Evolutionary conservation across 1,139 yeast genomes (phyloP), one percentile per base, ranked within the genome.

Genomic region (Pneumocystis canis): DNA sequence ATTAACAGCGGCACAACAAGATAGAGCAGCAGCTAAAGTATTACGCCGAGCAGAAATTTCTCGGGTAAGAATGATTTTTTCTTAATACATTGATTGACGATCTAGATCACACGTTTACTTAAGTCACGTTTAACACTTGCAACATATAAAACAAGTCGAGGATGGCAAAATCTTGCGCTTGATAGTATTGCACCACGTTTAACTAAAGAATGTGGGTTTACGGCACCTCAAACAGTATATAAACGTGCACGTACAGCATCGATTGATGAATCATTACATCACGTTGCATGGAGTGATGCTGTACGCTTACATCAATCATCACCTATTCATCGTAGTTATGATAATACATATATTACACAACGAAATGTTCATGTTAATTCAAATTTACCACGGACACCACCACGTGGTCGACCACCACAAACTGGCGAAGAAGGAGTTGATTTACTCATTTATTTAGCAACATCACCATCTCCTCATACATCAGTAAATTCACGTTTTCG

Each of bases 371-470:
- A 25, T n/a, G n/a, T n/a, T n/a, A n/a, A 20, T 60, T 40, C 54
- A 9, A 47, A 31, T 25, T 31, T 31, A 1, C 54, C 54, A 1
- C 31, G 30, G 2, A 47, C 54, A 11, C 54, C 54, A 31, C 54
- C 54, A 47, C 60, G 9, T 63, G 61, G 3, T 58, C 64, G n/a
- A 57, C 62, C 64, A 3, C 64, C 64, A 14, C 64, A 60, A 2
- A n/a, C 39, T 6, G 54, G 65, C 65, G 87, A 84, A 62, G 89
- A 85, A 72, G 96, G 95, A 5, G 96, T 95, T 0, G 94, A 86
- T 71, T 75, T 88, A 66, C 78, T 88, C 66, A 81, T 88, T 83
- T 88, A 82, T 72, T 77, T 88, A 69, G 95, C 95, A 2, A 86
- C 94, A 3, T 86, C 95, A 2, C 96, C 96, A 0, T 85, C 92